phyloP scores from a whole-genome alignment of 768 basidiomycete species.

The Mycena chlorophos region DNA sequence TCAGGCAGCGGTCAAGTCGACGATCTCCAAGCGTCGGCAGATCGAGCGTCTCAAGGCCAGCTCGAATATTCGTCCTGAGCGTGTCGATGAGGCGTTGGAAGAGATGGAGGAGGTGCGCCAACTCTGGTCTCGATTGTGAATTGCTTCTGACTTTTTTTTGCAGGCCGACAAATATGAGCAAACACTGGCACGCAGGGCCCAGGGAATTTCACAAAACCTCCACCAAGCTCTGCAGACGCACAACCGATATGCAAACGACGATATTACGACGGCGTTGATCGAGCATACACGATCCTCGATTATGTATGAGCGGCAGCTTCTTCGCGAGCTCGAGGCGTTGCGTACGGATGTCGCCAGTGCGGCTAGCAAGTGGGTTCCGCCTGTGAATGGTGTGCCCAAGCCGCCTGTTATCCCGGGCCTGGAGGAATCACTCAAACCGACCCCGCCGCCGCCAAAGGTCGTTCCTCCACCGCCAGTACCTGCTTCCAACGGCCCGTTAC shows the following conservation, averaged over 20 bases:
- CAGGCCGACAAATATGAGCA: constrained; percentile 92
- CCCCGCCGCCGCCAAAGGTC: constrained; percentile 19
- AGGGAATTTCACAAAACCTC: constrained; percentile 92
- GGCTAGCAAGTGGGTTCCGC: constrained; percentile 54
- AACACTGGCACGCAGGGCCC: constrained; percentile 77
- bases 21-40: constrained; percentile 88
- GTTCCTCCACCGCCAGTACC: constrained; percentile 4
- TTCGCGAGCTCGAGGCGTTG: constrained; percentile 86
- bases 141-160: constrained; percentile 13
- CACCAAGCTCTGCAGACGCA: constrained; percentile 85
- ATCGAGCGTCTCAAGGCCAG: constrained; percentile 89
- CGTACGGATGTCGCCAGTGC: constrained; percentile 72
- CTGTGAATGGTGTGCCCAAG: constrained; percentile 54
- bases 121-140: constrained; percentile 3
- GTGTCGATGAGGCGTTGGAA: constrained; percentile 88
- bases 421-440: constrained; percentile 55
- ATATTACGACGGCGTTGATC: constrained; percentile 84
- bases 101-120: constrained; percentile 83
- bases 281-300: constrained; percentile 92
- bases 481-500: no score
- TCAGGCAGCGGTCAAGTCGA: constrained; percentile 87
- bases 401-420: constrained; percentile 63
- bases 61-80: constrained; percentile 79
- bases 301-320: constrained; percentile 86
- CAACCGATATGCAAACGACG: constrained; percentile 84